phyloP scores from a whole-genome alignment of 441 rosid genomes.

The Eutrema salsugineum region DNA sequence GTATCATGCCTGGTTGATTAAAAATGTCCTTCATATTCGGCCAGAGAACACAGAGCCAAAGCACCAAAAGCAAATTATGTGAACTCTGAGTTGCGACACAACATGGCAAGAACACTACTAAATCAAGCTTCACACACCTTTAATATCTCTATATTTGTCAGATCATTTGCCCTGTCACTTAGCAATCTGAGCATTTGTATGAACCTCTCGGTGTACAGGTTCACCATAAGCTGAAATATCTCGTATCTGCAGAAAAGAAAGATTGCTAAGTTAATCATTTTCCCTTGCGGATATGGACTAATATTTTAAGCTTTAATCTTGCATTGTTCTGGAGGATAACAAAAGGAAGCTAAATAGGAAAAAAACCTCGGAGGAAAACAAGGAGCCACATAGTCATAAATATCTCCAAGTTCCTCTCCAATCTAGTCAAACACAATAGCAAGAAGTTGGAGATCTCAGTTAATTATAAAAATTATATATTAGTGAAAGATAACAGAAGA shows the following conservation, averaged over 20 bases:
- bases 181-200: constrained; percentile 98
- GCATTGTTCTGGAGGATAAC: background rate
- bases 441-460: background rate
- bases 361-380: constrained; percentile 99
- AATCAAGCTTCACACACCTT: constrained; percentile 54
- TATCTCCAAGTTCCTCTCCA: constrained; percentile 99
- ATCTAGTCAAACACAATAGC: constrained; percentile 46
- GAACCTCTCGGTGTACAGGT: constrained; percentile 96
- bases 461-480: background rate
- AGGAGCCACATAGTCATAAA: constrained; percentile 98
- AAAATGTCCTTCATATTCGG: background rate
- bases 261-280: constrained; percentile 9
- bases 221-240: constrained; percentile 99
- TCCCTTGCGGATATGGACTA: background rate
- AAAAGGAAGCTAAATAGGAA: background rate
- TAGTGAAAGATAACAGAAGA: constrained; percentile 12
- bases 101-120: constrained; percentile 5
- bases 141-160: constrained; percentile 94
- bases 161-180: constrained; percentile 85
- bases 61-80: background rate
- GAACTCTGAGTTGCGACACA: constrained; percentile 5
- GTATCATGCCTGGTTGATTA: constrained; percentile 17
- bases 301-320: background rate
- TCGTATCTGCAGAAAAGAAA: constrained; percentile 75
- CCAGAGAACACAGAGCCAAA: constrained; percentile 1